Evolutionary conservation across 805 yeast genomes (phyloP), one percentile per base, ranked within the genome.

Genomic region (Ogataea philodendri): DNA sequence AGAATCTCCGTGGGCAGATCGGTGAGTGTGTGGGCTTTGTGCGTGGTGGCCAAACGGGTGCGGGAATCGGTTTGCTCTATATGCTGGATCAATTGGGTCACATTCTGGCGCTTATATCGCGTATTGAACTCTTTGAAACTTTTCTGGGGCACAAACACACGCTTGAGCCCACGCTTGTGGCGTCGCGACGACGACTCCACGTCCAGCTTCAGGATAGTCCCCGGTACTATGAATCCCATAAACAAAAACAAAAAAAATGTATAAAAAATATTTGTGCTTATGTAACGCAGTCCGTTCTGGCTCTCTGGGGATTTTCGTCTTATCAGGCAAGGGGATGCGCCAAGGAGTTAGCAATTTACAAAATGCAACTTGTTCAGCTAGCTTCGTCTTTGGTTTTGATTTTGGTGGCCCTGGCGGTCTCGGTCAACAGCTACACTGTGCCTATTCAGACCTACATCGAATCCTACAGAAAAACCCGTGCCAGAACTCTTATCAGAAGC

Each of bases 1-100:
- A 52, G 34, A 2, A 52, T 37, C 26, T 52, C 56, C 3, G 38
- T 19, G 1, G 56, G 56, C 5, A 52, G 35, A n/a, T 47, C 45
- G 9, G 19, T 18, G 5, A 37, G n/a, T 5, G 24, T 31, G 5
- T 10, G 17, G 20, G 14, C 14, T 33, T 9, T 17, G n/a, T n/a
- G 17, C 21, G 24, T 3, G 18, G 28, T 17, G 15, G 15, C 16
- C n/a, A n/a, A 11, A 9, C 11, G 27, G 10, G 8, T 23, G 5
- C 9, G 16, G 13, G 27, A 6, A 9, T 15, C 6, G 10, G 11
- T 8, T 32, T 18, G 25, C 15, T 20, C 20, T 29, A n/a, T n/a
- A n/a, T n/a, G n/a, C n/a, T n/a, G n/a, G n/a, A n/a, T n/a, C n/a
- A n/a, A n/a, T n/a, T n/a, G n/a, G n/a, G n/a, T n/a, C n/a, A n/a